Base-by-base conservation (phyloP, 2,329 filamentous ascomycete genomes). In the Delphinella strobiligena region DNA sequence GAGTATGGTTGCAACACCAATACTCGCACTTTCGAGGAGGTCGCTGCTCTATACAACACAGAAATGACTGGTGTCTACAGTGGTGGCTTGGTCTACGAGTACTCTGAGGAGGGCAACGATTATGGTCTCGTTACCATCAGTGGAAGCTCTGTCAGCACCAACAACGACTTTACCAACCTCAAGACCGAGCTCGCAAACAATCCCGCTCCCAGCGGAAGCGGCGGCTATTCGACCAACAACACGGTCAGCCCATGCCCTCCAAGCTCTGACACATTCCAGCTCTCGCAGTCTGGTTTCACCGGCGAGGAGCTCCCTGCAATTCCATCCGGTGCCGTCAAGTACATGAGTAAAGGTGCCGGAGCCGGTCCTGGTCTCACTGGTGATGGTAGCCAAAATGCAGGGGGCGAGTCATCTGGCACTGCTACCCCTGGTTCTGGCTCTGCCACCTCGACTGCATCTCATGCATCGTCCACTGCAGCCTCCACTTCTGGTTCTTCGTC, bases 61-160 rank as follows among this genome's bases (percentile, higher is more conserved):
- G 60, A 94, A 44, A 96, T 96, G 89, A 87, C 81, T 5, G 51
- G 61, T 14, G 87, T 95, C 53, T 96, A 94, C 74, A 95, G 88
- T 31, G 91, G 91, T 54, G 91, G 91, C 60, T 75, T 98, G 30
- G 83, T 95, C 61, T 98, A 95, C 67, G 88, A 96, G 64, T 98
- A 94, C 69, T 80, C 82, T 8, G 66, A 82, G 54, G 86, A 93
- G 62, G 70, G 71, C 45, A 85, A 79, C 65, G 71, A 79, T 34
- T 96, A 78, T 61, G 89, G 88, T 48, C 79, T 93, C 43, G 86
- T 88, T 56, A 64, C 74, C 42, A 68, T 91, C 54, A 55, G 61
- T 34, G 72, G 70, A 47, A 51, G 59, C 47, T 52, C 61, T 56
- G 62, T 61, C 19, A 71, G 82, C 43, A 65, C 64, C 22, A 72